These are phyloP conservation scores for Zygotorulaspora chibaensis DNA, from an alignment of 805 yeast genomes.

Conservation along the genomic window DNA sequence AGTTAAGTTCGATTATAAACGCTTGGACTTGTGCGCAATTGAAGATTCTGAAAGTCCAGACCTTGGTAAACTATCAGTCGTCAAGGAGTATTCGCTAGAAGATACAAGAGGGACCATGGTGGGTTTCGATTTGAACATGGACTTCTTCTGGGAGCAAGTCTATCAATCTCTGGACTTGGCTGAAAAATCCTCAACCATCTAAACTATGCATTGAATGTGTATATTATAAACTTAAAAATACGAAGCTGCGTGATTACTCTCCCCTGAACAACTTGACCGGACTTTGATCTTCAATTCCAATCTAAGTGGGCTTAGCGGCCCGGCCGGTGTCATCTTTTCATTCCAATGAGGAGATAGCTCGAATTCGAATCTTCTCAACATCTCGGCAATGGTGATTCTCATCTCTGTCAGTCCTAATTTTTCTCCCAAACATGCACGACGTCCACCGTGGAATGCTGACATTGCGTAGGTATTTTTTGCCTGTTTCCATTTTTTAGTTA, in stretches of 20 bases:
- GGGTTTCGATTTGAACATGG: conserved; percentile 38
- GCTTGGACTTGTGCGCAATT: conserved; percentile 27
- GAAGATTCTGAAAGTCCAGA: conserved; percentile 45
- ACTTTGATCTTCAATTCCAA: conserved; percentile 30
- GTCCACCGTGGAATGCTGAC: conserved; percentile 57
- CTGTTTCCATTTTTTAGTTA: conserved; percentile 38
- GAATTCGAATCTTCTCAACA: conserved; percentile 39
- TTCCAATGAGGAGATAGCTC: conserved; percentile 42
- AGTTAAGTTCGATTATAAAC: conserved; percentile 19
- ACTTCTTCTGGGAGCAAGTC: conserved; percentile 45
- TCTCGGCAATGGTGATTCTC: conserved; percentile 37
- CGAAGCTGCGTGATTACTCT: background rate
- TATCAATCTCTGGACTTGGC: conserved; percentile 38
- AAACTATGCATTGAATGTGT: background rate
- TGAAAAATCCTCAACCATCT: conserved; percentile 31
- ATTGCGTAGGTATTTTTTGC: conserved; percentile 45
- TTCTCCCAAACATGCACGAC: conserved; percentile 58
- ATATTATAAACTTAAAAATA: background rate
- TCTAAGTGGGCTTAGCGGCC: conserved; percentile 50
- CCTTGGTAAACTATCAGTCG: conserved; percentile 49
- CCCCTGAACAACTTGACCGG: no score
- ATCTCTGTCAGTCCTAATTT: conserved; percentile 49
- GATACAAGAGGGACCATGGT: conserved; percentile 38
- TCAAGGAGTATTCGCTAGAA: conserved; percentile 29
- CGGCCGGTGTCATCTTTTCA: conserved; percentile 52